phyloP scores from a whole-genome alignment of 306 rosid genomes.

The Sicyos baderoa region DNA sequence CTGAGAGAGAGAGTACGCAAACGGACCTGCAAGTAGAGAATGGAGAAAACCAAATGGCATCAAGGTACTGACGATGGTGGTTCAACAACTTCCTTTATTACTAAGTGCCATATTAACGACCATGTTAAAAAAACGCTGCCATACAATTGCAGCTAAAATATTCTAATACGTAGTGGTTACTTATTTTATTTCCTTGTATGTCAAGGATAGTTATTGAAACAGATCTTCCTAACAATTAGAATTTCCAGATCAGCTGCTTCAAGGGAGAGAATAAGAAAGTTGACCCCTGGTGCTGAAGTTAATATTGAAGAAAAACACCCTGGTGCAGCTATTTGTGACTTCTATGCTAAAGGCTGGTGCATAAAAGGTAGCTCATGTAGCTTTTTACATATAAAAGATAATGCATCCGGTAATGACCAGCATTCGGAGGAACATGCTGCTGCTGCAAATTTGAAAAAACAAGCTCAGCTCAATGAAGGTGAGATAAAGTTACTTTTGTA shows the following conservation, averaged over 20 bases:
- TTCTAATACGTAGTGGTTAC: slow-evolving; percentile 14
- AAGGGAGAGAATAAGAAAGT: slow-evolving; percentile 34
- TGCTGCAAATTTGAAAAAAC: slow-evolving; percentile 35
- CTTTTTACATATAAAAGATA: slow-evolving; percentile 68
- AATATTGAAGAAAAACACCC: slow-evolving; percentile 45
- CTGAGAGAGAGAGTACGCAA: slow-evolving; percentile 31
- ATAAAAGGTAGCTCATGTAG: slow-evolving; percentile 76
- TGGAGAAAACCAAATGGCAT: slow-evolving; percentile 31
- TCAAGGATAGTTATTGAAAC: slow-evolving; percentile 25
- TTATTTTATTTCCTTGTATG: slow-evolving; percentile 23
- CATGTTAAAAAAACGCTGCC: background rate
- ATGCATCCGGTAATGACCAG: slow-evolving; percentile 25
- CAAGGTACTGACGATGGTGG: slow-evolving; percentile 50
- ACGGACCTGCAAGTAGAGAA: slow-evolving; percentile 29
- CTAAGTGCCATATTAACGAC: background rate
- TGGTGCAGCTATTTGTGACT: slow-evolving; percentile 47
- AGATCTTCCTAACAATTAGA: slow-evolving; percentile 31
- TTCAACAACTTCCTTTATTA: slow-evolving; percentile 2
- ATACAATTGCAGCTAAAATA: background rate
- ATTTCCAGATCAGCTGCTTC: slow-evolving; percentile 43
- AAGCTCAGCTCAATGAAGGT: slow-evolving; percentile 65
- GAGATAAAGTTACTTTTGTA: slow-evolving; percentile 29
- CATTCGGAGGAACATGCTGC: slow-evolving; percentile 41
- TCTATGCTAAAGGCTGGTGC: slow-evolving; percentile 93
- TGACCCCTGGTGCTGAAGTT: slow-evolving; percentile 45